Evolutionary conservation across 495 filamentous ascomycete genomes (phyloP), one percentile per base, ranked within the genome.

Genomic region (Pseudomonodictys pantanalensis): DNA sequence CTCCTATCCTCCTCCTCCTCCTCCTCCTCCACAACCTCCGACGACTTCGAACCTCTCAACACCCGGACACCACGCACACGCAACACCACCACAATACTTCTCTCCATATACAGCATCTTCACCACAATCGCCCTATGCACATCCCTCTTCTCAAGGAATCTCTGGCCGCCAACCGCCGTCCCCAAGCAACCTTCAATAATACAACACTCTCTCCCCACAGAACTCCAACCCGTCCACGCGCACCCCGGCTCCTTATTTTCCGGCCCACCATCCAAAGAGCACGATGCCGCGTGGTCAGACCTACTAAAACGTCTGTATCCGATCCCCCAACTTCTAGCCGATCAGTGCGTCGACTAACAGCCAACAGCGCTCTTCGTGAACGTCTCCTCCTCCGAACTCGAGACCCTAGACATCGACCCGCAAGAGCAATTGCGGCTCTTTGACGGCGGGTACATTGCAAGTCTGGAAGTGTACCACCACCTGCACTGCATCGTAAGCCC

Each of bases 401-500:
- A 41, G 23, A 9, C n/a, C 28, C 9, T 26, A 2, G 29, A 30
- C 24, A 47, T 38, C 3, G 18, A 43, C 28, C 56, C 56, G 7
- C 20, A 42, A 5, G 33, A 41, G 35, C 18, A 18, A 11, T 12
- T 59, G 10, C 17, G 41, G 24, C 47, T 59, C 5, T 23, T 51
- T 18, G 32, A 59, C 17, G 56, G 56, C 20, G 47, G 47, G 2
- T 59, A 59, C 28, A 29, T 59, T 47, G 35, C 45, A 5, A 28
- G 11, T 17, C 26, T 59, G 12, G 56, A 43, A 5, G 47, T 52
- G 10, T 59, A 51, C 18, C 56, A 59, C 24, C 23, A 59, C 11
- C 47, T 59, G 11, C 56, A 59, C 35, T 59, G 56, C 47, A 10
- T 59, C 23, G 56, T 59, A 52, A 29, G 46, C 10, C 15, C 4